phyloP scores from a whole-genome alignment of 1,284 basidiomycete genomes.

The Ceratobasidium sp. region DNA sequence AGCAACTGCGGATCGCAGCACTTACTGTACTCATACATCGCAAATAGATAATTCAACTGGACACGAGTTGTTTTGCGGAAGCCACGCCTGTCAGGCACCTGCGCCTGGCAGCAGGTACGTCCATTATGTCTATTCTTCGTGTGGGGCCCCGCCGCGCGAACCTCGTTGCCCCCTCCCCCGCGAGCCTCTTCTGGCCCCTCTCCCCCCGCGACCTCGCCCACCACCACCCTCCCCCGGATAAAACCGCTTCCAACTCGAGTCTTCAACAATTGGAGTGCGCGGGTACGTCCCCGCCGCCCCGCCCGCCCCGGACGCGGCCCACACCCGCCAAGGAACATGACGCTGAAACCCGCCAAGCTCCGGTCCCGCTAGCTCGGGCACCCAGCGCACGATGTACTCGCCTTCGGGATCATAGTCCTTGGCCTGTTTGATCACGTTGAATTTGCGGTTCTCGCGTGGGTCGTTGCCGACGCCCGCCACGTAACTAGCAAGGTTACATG shows the following conservation, averaged over 20 bases:
- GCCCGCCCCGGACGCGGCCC: conserved; percentile 11
- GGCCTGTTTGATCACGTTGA: conserved; percentile 69
- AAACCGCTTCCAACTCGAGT: conserved; percentile 41
- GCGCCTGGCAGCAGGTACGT: conserved; percentile 1
- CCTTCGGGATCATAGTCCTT: conserved; percentile 65
- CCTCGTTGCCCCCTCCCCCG: background rate
- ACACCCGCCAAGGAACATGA: conserved; percentile 32
- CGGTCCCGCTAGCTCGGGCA: conserved; percentile 57
- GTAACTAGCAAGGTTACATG: conserved; percentile 48
- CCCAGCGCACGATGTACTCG: conserved; percentile 64
- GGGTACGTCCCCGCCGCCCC: background rate
- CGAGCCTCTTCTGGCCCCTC: conserved; percentile 7
- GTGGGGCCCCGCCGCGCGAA: background rate
- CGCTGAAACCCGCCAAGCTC: conserved; percentile 39
- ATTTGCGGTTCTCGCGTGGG: conserved; percentile 64
- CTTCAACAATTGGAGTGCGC: conserved; percentile 16
- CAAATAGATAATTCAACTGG: conserved; percentile 25
- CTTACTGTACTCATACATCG: conserved; percentile 19
- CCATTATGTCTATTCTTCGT: background rate
- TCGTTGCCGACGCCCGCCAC: conserved; percentile 68
- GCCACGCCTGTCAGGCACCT: conserved; percentile 6
- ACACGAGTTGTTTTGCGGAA: background rate
- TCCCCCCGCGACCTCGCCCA: conserved; percentile 5
- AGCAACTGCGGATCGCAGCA: conserved; percentile 16
- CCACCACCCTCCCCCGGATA: conserved; percentile 12